A percentile compares a stretch with the other conserved stretches of the same genome.
Evolutionary conservation across 768 basidiomycete species (phyloP).

Genomic region (Cystobasidium ongulense): DNA sequence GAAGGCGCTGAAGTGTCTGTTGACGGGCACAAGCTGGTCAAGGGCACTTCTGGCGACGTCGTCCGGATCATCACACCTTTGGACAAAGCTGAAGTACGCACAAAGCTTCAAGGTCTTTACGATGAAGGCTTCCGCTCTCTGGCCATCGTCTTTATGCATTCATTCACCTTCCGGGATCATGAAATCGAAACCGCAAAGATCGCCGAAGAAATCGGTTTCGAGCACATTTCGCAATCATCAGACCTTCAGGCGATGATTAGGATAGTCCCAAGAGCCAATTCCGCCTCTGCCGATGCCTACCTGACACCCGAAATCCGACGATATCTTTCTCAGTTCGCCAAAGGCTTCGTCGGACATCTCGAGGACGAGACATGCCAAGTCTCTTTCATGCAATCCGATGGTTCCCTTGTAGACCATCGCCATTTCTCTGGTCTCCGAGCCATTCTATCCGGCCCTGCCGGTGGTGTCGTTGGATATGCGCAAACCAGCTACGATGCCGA

Average conservation of each 20-base stretch:
- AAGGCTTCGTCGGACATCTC: conserved; percentile 66
- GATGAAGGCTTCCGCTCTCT: conserved; percentile 68
- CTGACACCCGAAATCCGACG: conserved; percentile 75
- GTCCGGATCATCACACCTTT: conserved; percentile 67
- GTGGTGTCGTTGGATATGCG: conserved; percentile 91
- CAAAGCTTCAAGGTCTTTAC: conserved; percentile 57
- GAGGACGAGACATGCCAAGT: conserved; percentile 54
- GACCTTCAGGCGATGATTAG: conserved; percentile 86
- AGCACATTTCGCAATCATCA: conserved; percentile 78
- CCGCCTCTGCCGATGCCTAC: conserved; percentile 89
- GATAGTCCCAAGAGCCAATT: conserved; percentile 84
- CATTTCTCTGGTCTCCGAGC: conserved; percentile 90
- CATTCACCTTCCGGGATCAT: conserved; percentile 64
- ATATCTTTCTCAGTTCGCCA: conserved; percentile 85
- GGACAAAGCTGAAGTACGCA: conserved; percentile 54
- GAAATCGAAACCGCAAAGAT: conserved; percentile 64
- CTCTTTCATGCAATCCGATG: conserved; percentile 94
- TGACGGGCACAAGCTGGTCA: conserved; percentile 54
- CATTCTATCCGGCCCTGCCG: conserved; percentile 74
- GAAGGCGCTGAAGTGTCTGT: conserved; percentile 27
- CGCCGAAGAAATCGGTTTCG: conserved; percentile 74
- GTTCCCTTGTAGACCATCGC: conserved; percentile 65
- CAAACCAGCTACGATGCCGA: conserved; percentile 70
- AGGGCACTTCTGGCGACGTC: conserved; percentile 78
- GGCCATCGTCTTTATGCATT: conserved; percentile 82